A percentile compares a stretch with the other conserved stretches of the same genome.
These are phyloP conservation scores for Blastobotrys apis DNA, from an alignment of 1,139 yeast species.

Conservation along the genomic window DNA sequence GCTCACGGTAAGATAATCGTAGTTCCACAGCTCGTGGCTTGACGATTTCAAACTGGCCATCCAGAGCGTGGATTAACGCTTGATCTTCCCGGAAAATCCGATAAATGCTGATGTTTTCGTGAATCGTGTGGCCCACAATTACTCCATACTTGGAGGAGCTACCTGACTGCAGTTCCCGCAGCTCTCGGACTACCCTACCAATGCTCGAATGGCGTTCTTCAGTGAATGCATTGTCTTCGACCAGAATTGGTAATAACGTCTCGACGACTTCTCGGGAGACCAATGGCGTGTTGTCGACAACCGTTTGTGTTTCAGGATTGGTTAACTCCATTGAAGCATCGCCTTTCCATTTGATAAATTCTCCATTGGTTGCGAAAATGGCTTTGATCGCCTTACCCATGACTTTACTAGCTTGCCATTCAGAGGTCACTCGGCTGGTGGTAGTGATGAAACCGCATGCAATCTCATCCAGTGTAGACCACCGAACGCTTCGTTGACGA, in stretches of 20 bases:
- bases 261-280: too few species aligned
- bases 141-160: slow-evolving; percentile 1
- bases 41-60: not conserved
- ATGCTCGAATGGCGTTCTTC: not conserved
- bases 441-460: slow-evolving; percentile 5
- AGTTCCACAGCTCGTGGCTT: not conserved
- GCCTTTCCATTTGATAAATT: not conserved
- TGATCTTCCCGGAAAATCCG: not conserved
- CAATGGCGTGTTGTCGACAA: too few species aligned
- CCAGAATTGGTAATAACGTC: too few species aligned
- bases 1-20: not conserved
- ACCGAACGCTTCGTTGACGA: not conserved
- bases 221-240: too few species aligned
- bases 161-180: not conserved
- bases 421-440: too few species aligned
- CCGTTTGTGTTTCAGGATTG: too few species aligned
- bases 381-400: not conserved
- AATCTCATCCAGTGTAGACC: not conserved
- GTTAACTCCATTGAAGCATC: too few species aligned
- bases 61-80: not conserved
- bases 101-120: too few species aligned
- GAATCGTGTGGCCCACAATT: not conserved
- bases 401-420: not conserved
- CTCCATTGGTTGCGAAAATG: slow-evolving; percentile 5
- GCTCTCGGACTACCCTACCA: not conserved